Percentiles rank a stretch among this genome's conserved stretches.
phyloP scores from a whole-genome alignment of 2,329 filamentous ascomycete species.

The Gliomastix tumulicola region DNA sequence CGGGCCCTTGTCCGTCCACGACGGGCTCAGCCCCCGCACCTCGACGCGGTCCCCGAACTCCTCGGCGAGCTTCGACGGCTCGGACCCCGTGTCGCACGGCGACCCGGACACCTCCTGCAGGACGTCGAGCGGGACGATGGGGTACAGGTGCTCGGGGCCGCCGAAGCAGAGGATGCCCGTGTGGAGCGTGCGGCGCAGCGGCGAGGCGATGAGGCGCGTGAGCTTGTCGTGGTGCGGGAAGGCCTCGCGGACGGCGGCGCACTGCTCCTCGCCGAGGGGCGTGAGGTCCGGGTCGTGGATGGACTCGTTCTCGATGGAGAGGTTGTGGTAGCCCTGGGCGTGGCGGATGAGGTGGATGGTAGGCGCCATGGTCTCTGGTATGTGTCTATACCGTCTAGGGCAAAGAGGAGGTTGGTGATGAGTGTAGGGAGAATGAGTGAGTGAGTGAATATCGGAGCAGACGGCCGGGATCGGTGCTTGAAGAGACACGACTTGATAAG shows the following conservation, averaged over 20 bases:
- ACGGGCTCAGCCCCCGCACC: conserved; percentile 49
- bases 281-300: conserved; percentile 77
- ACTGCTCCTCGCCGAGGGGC: conserved; percentile 68
- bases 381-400: too few species aligned
- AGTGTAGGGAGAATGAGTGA: neutral
- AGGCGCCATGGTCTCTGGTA: conserved; percentile 39
- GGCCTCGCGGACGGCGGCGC: conserved; percentile 47
- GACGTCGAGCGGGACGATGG: conserved; percentile 62
- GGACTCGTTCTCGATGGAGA: conserved; percentile 59
- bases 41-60: conserved; percentile 62
- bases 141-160: conserved; percentile 15
- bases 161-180: conserved; percentile 68
- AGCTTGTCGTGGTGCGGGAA: conserved; percentile 63
- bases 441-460: neutral
- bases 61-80: conserved; percentile 41
- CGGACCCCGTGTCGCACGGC: conserved; percentile 70
- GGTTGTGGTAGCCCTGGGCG: conserved; percentile 77
- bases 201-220: conserved; percentile 69
- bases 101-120: conserved; percentile 71
- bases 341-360: conserved; percentile 65
- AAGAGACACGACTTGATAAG: too few species aligned
- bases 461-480: too few species aligned
- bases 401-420: too few species aligned
- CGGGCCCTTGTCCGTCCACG: conserved; percentile 54
- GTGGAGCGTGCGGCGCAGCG: conserved; percentile 73